Percentiles rank a stretch among this genome's conserved stretches.
Conservation (phyloP, 2,329 filamentous ascomycete species). For the Trematosphaeria pertusa region DNA sequence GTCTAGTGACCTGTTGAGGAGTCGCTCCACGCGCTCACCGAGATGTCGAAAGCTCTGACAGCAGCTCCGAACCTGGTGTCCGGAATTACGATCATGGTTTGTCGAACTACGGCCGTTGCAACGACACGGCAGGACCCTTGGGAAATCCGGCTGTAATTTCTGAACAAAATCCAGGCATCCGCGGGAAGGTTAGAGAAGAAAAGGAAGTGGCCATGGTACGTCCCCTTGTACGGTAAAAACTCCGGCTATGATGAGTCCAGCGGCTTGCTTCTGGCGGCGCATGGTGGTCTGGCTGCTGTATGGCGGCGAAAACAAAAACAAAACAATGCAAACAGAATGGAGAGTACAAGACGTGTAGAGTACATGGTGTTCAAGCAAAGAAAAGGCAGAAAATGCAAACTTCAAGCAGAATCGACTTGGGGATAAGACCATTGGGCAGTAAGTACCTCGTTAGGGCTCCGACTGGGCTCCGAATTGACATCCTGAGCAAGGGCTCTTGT, state of each 20-base stretch:
- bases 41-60: constrained; percentile 34
- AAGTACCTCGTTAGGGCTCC: constrained; percentile 52
- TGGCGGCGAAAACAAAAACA: constrained; percentile 37
- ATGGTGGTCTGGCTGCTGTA: constrained; percentile 32
- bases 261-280: constrained; percentile 29
- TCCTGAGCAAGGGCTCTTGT: constrained; percentile 51
- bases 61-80: constrained; percentile 35
- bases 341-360: constrained; percentile 35
- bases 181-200: constrained; percentile 24
- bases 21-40: constrained; percentile 32
- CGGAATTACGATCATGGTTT: constrained; percentile 24
- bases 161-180: constrained; percentile 10
- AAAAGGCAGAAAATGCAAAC: constrained; percentile 27
- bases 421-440: constrained; percentile 48
- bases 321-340: constrained; percentile 24
- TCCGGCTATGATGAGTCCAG: constrained; percentile 25
- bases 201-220: constrained; percentile 26
- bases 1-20: constrained; percentile 26
- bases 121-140: constrained; percentile 23
- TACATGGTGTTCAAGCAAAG: constrained; percentile 29
- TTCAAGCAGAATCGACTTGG: constrained; percentile 29
- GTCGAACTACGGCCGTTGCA: constrained; percentile 38
- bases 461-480: constrained; percentile 53
- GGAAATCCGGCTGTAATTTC: constrained; percentile 9
- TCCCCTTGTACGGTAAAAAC: constrained; percentile 26